Base-by-base conservation (phyloP, 1,284 basidiomycete genomes). In the Ceratobasidium sp. region DNA sequence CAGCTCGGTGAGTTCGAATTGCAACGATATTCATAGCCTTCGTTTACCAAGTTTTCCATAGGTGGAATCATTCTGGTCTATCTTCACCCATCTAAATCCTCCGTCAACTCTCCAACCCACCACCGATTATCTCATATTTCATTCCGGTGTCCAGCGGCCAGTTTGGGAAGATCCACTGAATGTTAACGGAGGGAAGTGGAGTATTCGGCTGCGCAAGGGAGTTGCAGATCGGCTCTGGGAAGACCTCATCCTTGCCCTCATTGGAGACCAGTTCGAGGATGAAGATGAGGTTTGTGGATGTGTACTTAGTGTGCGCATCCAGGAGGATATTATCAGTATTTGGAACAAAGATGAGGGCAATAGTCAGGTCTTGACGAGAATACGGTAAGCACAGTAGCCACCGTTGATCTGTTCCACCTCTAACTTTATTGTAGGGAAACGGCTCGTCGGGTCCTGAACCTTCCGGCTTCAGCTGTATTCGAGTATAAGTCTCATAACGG, bases 91-190 rank as follows among this genome's bases (percentile, higher is more conserved):
- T 79, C 86, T 94, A 32, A 84, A 89, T 32, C 87, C 90, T 2
- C 93, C 92, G 0, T 92, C 91, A 2, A 83, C 84, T 8, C 84
- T 93, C 32, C 83, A 87, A 26, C 91, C 93, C 21, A 94, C 92
- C 3, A 93, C 92, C 6, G 92, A 94, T 81, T 93, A 93, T 76
- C 87, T 95, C 59, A 86, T 96, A 74, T 96, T 96, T 83, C 93
- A 94, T 79, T 84, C 88, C 2, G 91, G 90, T 58, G 84, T 96
- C 67, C 89, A 88, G 38, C 86, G 93, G 72, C 94, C 94, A 0
- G 91, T 95, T 8, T 96, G 94, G 94, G 94, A 96, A 80, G 94
- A 95, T 81, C 92, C 93, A 1, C 84, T 94, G 71, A 96, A 96
- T 80, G 82, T 91, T 63, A 80, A 87, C n/a, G 94, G 94, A 32